Conservation (phyloP, 75 land plant species). For the Ceratopteris richardii region DNA sequence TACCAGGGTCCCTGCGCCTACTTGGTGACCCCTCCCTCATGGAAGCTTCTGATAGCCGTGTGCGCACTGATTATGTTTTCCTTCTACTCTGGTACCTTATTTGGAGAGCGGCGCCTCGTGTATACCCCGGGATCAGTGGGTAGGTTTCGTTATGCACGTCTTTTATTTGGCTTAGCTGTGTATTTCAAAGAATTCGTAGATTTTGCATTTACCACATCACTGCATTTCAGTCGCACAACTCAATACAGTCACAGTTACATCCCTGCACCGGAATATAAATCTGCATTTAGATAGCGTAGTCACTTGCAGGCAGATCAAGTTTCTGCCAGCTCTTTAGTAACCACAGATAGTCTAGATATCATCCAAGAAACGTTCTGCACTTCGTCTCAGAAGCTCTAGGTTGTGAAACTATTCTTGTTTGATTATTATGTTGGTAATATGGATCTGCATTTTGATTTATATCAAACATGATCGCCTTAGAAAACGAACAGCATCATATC, state of each 20-base stretch:
- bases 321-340: background rate
- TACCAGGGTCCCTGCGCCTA: too few relatives aligned
- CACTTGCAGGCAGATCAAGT: background rate
- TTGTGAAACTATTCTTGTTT: too few relatives aligned
- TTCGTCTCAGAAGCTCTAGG: too few relatives aligned
- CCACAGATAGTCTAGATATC: too few relatives aligned
- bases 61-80: slow-evolving; percentile 43
- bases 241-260: background rate
- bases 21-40: slow-evolving; percentile 6
- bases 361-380: too few relatives aligned
- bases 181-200: slow-evolving; percentile 4
- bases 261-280: background rate
- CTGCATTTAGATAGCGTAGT: background rate
- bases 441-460: too few relatives aligned
- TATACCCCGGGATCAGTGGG: background rate
- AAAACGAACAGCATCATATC: too few relatives aligned
- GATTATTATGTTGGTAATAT: too few relatives aligned
- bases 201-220: slow-evolving; percentile 10
- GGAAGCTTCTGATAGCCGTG: slow-evolving; percentile 28
- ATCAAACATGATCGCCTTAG: too few relatives aligned
- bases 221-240: too few relatives aligned
- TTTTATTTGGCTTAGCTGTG: background rate
- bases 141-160: too few relatives aligned
- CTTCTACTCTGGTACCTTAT: slow-evolving; percentile 60
- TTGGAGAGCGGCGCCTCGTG: slow-evolving; percentile 20